phyloP scores from a whole-genome alignment of 108 stramenopile species.

The Pseudonitzschia multistriata region DNA sequence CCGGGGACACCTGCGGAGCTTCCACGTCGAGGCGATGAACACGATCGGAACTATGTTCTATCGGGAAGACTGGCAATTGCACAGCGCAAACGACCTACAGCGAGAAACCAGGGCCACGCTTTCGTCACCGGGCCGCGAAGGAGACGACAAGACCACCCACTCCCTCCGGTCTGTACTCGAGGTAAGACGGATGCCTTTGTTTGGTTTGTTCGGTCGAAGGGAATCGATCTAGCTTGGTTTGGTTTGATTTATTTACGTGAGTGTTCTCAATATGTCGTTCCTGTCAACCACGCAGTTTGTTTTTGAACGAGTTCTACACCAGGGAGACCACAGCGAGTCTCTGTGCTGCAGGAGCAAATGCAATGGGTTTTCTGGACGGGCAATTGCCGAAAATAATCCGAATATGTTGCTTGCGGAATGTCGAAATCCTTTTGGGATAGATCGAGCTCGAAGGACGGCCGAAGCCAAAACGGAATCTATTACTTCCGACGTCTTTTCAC shows the following conservation, averaged over 20 bases:
- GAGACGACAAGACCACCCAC: too few species aligned
- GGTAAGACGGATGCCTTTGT: background rate
- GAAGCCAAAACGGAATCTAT: background rate
- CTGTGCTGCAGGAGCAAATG: background rate
- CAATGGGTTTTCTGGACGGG: background rate
- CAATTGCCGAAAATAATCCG: background rate
- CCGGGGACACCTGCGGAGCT: slow-evolving; percentile 49
- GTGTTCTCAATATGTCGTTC: too few species aligned
- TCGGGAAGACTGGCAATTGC: slow-evolving; percentile 63
- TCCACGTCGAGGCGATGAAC: slow-evolving; percentile 82
- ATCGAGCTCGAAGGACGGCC: background rate
- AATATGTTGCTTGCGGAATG: background rate
- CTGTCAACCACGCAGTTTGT: background rate
- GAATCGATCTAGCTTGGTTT: too few species aligned
- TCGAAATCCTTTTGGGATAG: slow-evolving; percentile 3
- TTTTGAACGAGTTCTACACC: background rate
- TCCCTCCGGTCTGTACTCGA: slow-evolving; percentile 4
- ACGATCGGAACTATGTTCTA: slow-evolving; percentile 51
- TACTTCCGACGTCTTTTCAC: background rate
- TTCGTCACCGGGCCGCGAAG: too few species aligned
- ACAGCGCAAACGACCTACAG: background rate
- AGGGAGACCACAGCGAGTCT: too few species aligned
- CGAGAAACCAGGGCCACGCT: too few species aligned
- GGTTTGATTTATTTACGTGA: too few species aligned
- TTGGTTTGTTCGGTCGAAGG: too few species aligned